Base-by-base conservation (phyloP, 2,329 filamentous ascomycete genomes). In the Clathrospora elynae region DNA sequence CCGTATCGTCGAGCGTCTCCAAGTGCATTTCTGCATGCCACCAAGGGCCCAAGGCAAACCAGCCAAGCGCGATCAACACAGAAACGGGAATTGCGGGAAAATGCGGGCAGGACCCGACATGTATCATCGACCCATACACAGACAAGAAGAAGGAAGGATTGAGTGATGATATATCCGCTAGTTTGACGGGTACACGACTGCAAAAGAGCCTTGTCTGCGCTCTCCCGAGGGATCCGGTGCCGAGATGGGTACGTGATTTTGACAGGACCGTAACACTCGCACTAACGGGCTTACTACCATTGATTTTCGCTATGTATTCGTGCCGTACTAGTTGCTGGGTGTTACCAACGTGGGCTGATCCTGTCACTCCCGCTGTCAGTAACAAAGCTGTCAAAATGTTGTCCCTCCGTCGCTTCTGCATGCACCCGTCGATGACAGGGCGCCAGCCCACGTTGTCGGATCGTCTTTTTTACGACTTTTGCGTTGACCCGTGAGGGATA, bases 331-430 rank as follows among this genome's bases (percentile, higher is more conserved):
- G 29, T 41, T 16, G 30, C 40, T 19, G 29, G 43, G 54, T 59
- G 36, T 19, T 54, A 61, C 57, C 42, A 42, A 53, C 42, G 47
- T 66, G 57, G 59, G 41, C 52, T 63, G 55, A 61, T 51, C 46
- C 38, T 53, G 54, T 52, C 49, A 56, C 53, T 62, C 49, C 60
- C 57, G 62, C 58, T 63, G 59, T 64, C 58, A 62, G 55, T 59
- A 55, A 56, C 61, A 51, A 42, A 55, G 49, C 59, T 64, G 64
- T 65, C 62, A 65, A 67, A 57, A 62, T 52, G 31, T 39, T 51
- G 58, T 60, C 39, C 45, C 24, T 50, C 25, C 43, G 38, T 61
- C 53, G 54, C 55, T 45, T 59, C 57, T 66, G 59, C 57, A 35
- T 26, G 31, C 34, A 52, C 34, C 57, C 64, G 59, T 41, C 37